Evolutionary conservation across 768 basidiomycete genomes (phyloP).

Genomic region (Rhizopogon vulgaris): DNA sequence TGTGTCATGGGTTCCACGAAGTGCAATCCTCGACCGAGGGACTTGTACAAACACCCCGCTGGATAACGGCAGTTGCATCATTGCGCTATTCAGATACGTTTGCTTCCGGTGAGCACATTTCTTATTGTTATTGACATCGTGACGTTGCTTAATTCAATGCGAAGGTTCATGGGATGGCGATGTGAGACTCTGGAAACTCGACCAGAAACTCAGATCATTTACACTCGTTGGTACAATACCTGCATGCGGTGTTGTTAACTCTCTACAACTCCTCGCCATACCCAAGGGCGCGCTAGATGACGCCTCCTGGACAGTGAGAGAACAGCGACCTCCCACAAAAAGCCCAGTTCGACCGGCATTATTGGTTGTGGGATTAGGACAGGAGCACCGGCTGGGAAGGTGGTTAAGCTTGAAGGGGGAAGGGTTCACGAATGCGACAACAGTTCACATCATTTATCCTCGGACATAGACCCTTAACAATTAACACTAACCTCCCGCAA

Average conservation of each 20-base stretch:
- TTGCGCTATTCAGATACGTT: conserved; percentile 89
- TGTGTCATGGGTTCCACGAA: conserved; percentile 85
- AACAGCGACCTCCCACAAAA: conserved; percentile 6
- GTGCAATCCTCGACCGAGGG: conserved; percentile 69
- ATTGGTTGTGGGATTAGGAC: conserved; percentile 75
- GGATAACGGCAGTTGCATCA: conserved; percentile 82
- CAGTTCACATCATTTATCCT: conserved; percentile 55
- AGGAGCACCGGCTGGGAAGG: conserved; percentile 85
- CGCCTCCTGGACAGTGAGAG: conserved; percentile 34
- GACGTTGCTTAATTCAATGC: conserved; percentile 1
- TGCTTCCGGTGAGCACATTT: conserved; percentile 61
- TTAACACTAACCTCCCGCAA: no score
- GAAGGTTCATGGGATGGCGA: conserved; percentile 91
- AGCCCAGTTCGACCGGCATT: conserved; percentile 33
- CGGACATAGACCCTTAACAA: conserved; percentile 18
- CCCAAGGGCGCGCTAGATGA: conserved; percentile 35
- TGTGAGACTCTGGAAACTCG: conserved; percentile 89
- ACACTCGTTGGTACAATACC: conserved; percentile 55
- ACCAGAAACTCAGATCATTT: conserved; percentile 74
- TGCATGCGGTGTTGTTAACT: conserved; percentile 81
- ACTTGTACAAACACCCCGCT: conserved; percentile 70
- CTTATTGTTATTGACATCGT: not conserved
- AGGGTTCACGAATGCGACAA: conserved; percentile 66
- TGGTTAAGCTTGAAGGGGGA: conserved; percentile 76
- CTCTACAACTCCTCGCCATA: conserved; percentile 70